Conservation (phyloP, 257 asterid species). For the Primulina huaijiensis region DNA sequence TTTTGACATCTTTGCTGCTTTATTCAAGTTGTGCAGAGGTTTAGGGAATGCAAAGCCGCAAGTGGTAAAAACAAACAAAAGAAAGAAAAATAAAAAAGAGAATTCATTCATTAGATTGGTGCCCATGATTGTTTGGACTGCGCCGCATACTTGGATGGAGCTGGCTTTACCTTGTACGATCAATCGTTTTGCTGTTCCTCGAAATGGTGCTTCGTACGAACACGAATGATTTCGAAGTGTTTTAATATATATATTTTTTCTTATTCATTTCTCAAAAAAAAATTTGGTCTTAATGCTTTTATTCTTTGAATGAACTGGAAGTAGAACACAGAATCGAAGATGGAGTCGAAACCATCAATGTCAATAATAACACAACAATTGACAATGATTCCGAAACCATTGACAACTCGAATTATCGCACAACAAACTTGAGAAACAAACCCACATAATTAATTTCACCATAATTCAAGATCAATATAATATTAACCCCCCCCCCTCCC, state of each 20-base stretch:
- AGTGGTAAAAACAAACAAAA: not conserved
- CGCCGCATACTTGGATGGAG: constrained; percentile 4
- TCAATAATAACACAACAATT: too few relatives aligned
- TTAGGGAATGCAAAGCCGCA: not conserved
- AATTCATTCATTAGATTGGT: not conserved
- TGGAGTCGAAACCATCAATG: not conserved
- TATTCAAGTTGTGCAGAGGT: constrained; percentile 15
- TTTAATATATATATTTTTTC: not conserved
- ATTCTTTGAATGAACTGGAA: not conserved
- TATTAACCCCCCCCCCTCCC: too few relatives aligned
- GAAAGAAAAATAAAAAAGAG: too few relatives aligned
- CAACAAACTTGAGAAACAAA: not conserved
- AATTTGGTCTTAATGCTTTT: not conserved
- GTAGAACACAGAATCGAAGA: not conserved
- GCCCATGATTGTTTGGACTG: not conserved
- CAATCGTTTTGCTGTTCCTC: constrained; percentile 19
- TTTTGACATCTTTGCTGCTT: not conserved
- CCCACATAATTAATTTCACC: not conserved
- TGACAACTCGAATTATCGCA: not conserved
- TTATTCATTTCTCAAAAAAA: not conserved
- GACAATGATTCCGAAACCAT: too few relatives aligned
- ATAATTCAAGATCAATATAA: too few relatives aligned
- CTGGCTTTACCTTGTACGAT: not conserved
- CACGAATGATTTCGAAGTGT: not conserved
- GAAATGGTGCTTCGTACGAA: constrained; percentile 17